Conservation (phyloP, 2,329 filamentous ascomycete genomes). For the Aspergillus neotritici region DNA sequence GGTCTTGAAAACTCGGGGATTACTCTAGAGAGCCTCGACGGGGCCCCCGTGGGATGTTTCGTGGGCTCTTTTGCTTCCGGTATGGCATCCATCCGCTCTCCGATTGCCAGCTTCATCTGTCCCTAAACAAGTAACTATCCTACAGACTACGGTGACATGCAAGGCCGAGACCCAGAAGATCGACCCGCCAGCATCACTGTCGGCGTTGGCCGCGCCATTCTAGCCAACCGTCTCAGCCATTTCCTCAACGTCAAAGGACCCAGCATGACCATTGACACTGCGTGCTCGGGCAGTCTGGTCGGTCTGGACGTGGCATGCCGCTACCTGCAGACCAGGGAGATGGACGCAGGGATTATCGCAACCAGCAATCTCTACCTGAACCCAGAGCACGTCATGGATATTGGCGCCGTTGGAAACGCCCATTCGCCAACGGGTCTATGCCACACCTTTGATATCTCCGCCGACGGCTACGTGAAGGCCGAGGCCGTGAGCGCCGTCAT, state of each 20-base stretch:
- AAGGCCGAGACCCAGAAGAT: constrained; percentile 6
- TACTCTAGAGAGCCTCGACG: constrained; percentile 4
- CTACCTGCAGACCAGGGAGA: constrained; percentile 13
- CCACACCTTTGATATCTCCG: constrained; percentile 29
- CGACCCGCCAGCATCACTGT: no score
- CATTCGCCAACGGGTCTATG: constrained; percentile 18
- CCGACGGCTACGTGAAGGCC: constrained; percentile 41
- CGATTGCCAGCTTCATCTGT: no score
- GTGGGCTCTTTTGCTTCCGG: no score
- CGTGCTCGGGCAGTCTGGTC: constrained; percentile 18
- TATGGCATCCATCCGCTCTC: no score
- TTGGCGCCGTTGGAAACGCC: constrained; percentile 8
- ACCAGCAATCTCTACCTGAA: constrained; percentile 19
- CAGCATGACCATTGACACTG: no score
- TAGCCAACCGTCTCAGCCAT: constrained; percentile 25
- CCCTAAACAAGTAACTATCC: no score
- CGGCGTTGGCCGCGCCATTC: constrained; percentile 17
- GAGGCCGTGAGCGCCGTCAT: constrained; percentile 38
- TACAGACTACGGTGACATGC: constrained; percentile 8
- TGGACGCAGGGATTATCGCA: constrained; percentile 15
- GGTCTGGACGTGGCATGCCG: constrained; percentile 28
- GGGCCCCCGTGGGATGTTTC: constrained; percentile 5
- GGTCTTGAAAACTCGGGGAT: constrained; percentile 5
- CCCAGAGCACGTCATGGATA: constrained; percentile 13
- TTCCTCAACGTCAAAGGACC: constrained; percentile 25